Evolutionary conservation across 2,329 filamentous ascomycete species (phyloP).

Genomic region (Tolypocladium cylindrosporum): DNA sequence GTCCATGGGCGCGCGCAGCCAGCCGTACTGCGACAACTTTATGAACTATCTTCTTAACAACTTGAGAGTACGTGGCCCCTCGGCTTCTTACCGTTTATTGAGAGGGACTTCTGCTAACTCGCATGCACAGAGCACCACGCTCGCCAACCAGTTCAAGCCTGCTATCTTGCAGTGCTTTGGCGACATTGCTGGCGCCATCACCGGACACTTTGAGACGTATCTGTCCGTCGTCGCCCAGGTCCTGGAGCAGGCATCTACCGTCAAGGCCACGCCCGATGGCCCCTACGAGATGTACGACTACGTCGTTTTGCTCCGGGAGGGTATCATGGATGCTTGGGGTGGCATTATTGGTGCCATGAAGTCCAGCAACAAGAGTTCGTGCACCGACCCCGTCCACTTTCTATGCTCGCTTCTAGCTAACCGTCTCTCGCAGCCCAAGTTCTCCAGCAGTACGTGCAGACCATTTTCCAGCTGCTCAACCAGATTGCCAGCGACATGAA

Average conservation of each 20-base stretch:
- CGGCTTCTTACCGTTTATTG: no score
- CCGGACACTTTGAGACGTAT: slow-evolving; percentile 86
- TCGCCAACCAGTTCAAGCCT: slow-evolving; percentile 95
- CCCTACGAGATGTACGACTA: slow-evolving; percentile 97
- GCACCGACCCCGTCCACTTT: not conserved
- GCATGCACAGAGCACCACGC: slow-evolving; percentile 56
- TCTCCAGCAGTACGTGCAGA: slow-evolving; percentile 68
- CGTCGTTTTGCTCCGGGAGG: slow-evolving; percentile 85
- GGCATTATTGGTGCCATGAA: slow-evolving; percentile 95
- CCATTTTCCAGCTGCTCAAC: slow-evolving; percentile 80
- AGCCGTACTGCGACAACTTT: slow-evolving; percentile 92
- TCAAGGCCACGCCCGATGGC: slow-evolving; percentile 68
- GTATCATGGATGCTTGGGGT: slow-evolving; percentile 98
- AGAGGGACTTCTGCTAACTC: not conserved
- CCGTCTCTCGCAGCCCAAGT: slow-evolving; percentile 42
- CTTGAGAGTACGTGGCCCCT: slow-evolving; percentile 52
- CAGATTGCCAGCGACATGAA: slow-evolving; percentile 73
- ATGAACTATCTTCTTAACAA: slow-evolving; percentile 98
- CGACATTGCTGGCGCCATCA: slow-evolving; percentile 91
- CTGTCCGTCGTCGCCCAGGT: slow-evolving; percentile 87
- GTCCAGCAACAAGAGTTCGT: slow-evolving; percentile 63
- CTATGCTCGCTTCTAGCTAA: not conserved
- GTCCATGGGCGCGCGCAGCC: slow-evolving; percentile 78
- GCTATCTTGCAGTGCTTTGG: slow-evolving; percentile 97
- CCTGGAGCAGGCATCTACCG: slow-evolving; percentile 80